Evolutionary conservation across 2,329 filamentous ascomycete species (phyloP).

Genomic region (Ascomycota sp.): DNA sequence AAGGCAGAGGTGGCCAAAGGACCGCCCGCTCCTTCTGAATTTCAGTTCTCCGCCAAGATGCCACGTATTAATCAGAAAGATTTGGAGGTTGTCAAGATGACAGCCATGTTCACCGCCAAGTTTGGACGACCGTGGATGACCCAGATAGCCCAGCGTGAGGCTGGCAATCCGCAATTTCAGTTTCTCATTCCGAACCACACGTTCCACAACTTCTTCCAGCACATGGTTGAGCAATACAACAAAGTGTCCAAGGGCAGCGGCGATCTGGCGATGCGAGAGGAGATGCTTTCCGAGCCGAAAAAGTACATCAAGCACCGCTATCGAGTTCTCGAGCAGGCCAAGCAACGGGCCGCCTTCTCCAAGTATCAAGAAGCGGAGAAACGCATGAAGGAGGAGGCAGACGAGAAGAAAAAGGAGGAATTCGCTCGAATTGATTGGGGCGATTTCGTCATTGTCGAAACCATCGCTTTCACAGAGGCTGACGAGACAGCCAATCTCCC

Average conservation of each 20-base stretch:
- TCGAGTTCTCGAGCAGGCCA: conserved; percentile 56
- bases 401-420: conserved; percentile 52
- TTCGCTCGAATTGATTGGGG: conserved; percentile 92
- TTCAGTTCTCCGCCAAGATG: conserved; percentile 88
- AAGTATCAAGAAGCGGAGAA: conserved; percentile 71
- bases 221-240: conserved; percentile 85
- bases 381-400: conserved; percentile 69
- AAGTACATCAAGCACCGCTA: conserved; percentile 60
- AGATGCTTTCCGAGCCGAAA: conserved; percentile 49
- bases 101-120: conserved; percentile 78
- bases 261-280: conserved; percentile 45
- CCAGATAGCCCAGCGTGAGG: conserved; percentile 65
- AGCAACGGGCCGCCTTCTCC: conserved; percentile 67
- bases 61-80: conserved; percentile 92
- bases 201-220: conserved; percentile 84
- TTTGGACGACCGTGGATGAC: conserved; percentile 87
- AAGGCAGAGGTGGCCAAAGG: conserved; percentile 47
- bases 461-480: conserved; percentile 70
- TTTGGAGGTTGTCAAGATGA: conserved; percentile 50
- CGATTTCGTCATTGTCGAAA: conserved; percentile 89
- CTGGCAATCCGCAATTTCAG: conserved; percentile 83
- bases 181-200: conserved; percentile 90
- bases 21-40: conserved; percentile 65
- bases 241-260: conserved; percentile 47
- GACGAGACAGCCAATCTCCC: conserved; percentile 75